Conservation (phyloP, 2,329 filamentous ascomycete genomes). For the Monosporascus sp. region DNA sequence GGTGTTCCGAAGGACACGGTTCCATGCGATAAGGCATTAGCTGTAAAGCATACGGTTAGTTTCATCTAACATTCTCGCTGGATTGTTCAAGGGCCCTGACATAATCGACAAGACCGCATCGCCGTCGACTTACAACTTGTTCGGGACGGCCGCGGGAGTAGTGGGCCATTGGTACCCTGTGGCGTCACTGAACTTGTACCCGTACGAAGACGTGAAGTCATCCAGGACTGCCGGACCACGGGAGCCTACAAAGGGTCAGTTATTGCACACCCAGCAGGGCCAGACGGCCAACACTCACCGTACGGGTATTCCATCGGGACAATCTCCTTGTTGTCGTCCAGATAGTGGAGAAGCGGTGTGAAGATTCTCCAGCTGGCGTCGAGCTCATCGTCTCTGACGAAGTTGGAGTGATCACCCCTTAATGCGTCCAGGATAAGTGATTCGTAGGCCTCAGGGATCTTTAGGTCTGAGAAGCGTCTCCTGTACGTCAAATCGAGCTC, state of each 20-base stretch:
- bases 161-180: constrained; percentile 94
- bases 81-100: too few species aligned
- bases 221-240: constrained; percentile 94
- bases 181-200: constrained; percentile 97
- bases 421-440: constrained; percentile 94
- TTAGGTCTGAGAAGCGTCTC: constrained; percentile 95
- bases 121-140: constrained; percentile 67
- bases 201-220: constrained; percentile 96
- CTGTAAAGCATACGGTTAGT: too few species aligned
- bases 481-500: constrained; percentile 98
- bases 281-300: constrained; percentile 53
- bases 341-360: constrained; percentile 92
- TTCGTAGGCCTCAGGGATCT: constrained; percentile 99
- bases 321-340: constrained; percentile 99
- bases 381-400: constrained; percentile 92
- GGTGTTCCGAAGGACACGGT: too few species aligned
- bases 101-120: too few species aligned
- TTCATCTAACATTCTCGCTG: too few species aligned
- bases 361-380: constrained; percentile 99
- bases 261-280: neutral
- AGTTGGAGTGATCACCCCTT: constrained; percentile 99
- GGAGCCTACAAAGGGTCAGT: constrained; percentile 59
- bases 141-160: constrained; percentile 60
- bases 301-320: constrained; percentile 99
- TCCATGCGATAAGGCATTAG: too few species aligned